A percentile compares a stretch with the other conserved stretches of the same genome.
Conservation (phyloP, 306 rosid species). For the Rubus parviflorus region DNA sequence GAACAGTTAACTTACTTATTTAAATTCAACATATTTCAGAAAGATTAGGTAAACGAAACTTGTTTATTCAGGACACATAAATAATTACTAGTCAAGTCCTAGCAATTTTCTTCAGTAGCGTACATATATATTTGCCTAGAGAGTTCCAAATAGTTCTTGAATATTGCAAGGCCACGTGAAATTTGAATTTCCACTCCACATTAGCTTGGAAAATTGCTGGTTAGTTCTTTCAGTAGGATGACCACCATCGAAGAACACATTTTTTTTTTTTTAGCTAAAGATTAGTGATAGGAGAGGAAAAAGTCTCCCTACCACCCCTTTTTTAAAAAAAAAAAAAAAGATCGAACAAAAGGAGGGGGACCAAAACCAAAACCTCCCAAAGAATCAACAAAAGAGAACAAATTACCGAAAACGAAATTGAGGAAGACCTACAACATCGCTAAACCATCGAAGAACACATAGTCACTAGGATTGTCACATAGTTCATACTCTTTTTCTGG, state of each 20-base stretch:
- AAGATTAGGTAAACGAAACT: neutral
- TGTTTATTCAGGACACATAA: neutral
- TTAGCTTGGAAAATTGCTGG: conserved; percentile 25
- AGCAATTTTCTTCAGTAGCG: neutral
- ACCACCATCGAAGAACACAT: conserved; percentile 43
- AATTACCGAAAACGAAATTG: no score
- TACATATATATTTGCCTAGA: neutral
- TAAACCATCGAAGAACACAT: conserved; percentile 47
- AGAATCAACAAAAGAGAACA: no score
- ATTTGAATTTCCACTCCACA: conserved; percentile 37
- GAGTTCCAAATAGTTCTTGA: neutral
- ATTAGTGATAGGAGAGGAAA: no score
- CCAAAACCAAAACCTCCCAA: no score
- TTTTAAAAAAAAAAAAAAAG: no score
- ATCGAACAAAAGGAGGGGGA: no score
- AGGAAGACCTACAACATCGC: no score
- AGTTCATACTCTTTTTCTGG: conserved; percentile 29
- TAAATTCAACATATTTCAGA: neutral
- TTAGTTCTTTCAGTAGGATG: conserved; percentile 40
- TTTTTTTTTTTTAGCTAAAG: no score
- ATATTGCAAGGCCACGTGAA: conserved; percentile 32
- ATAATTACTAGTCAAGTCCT: neutral
- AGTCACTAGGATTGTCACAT: conserved; percentile 32
- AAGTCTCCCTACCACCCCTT: no score
- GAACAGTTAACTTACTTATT: neutral